Base-by-base conservation (phyloP, 2,329 filamentous ascomycete genomes). In the Fusarium multiceps region DNA sequence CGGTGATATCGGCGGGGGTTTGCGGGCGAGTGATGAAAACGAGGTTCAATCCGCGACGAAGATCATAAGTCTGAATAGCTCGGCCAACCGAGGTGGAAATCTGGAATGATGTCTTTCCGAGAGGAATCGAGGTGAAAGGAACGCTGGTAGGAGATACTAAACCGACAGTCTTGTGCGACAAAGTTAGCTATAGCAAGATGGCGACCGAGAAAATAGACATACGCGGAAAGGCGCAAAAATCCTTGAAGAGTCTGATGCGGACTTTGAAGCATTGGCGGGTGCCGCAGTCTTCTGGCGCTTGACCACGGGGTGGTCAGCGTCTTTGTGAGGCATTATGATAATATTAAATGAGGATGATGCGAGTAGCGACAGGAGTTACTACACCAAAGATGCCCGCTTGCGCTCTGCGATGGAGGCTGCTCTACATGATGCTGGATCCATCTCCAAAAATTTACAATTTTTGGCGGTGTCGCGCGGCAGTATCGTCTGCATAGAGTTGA, bases 211-310 rank as follows among this genome's bases (percentile, higher is more conserved):
- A 47, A 5, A 34, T 30, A 51, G 43, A 80, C 90, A 72, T 89
- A 97, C 94, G 80, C 96, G 86, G 82, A 95, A 98, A 2, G 96
- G 95, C 74, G 94, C 92, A 84, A 99, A 98, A 72, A 98, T 93
- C 77, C 89, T 89, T 13, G 94, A 97, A 59, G 87, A 86, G 75
- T 83, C 79, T 56, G 75, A 72, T n/a, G 82, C 66, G 70, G 80
- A 68, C 70, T 84, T 76, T 46, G 80, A 71, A 75, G 80, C 54
- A 59, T 80, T 76, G 55, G 77, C 71, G 9, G 70, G 71, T 11
- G 84, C 80, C 67, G 63, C 55, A 41, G 74, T 76, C 82, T 91
- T 94, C 80, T 93, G 92, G 69, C 94, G 90, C 84, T 98, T 98
- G 63, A 86, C 86, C 72, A 91, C 81, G 56, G 90, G 92, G 63